These are phyloP conservation scores for Boletus edulis DNA, from an alignment of 768 basidiomycete genomes.

Conservation along the genomic window DNA sequence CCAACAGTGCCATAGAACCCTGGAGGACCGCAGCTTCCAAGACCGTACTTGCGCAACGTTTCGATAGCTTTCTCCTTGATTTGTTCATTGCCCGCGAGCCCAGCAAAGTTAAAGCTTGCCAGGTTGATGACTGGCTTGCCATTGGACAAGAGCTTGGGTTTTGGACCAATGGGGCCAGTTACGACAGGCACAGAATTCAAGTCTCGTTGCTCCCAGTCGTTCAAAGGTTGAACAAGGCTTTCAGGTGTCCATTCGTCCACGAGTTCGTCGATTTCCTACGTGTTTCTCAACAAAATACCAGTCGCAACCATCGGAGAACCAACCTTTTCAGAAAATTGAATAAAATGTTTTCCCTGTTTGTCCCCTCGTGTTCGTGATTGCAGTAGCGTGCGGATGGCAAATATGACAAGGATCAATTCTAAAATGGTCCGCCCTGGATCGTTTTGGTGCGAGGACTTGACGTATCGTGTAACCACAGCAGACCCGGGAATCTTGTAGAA, in stretches of 20 bases:
- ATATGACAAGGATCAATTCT: conserved; percentile 83
- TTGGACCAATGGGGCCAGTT: conserved; percentile 76
- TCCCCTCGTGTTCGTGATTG: conserved; percentile 89
- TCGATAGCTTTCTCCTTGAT: conserved; percentile 86
- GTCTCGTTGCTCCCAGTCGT: conserved; percentile 58
- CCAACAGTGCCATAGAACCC: conserved; percentile 97
- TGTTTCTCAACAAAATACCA: neutral
- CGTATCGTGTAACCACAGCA: conserved; percentile 82
- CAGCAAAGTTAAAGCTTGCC: conserved; percentile 89
- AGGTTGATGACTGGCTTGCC: conserved; percentile 83
- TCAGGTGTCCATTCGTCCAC: conserved; percentile 95
- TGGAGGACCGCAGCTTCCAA: conserved; percentile 94
- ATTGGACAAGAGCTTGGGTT: conserved; percentile 69
- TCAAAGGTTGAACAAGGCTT: conserved; percentile 66
- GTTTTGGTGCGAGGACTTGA: conserved; percentile 92
- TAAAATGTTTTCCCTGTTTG: conserved; percentile 81
- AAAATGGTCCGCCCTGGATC: conserved; percentile 91
- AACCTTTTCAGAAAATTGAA: conserved; percentile 89
- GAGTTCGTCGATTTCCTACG: conserved; percentile 92
- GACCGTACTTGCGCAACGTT: conserved; percentile 82
- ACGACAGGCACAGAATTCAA: conserved; percentile 77
- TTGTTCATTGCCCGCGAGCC: conserved; percentile 81
- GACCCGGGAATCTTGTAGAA: conserved; percentile 82
- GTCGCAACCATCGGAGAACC: conserved; percentile 7
- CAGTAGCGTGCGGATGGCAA: conserved; percentile 86